phyloP scores from a whole-genome alignment of 148 eudicot species.

The Cornus controversa region DNA sequence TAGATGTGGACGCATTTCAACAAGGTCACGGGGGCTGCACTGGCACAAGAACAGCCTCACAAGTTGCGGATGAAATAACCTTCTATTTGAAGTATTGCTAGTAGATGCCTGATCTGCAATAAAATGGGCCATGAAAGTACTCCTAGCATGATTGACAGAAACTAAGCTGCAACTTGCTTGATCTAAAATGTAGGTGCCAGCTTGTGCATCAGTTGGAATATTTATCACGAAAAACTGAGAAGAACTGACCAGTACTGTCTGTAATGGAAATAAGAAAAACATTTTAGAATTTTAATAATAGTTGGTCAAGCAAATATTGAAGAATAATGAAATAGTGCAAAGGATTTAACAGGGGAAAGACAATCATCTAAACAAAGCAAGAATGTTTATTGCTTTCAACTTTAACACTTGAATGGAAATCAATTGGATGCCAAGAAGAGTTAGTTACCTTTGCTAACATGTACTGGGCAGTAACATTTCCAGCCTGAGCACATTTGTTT shows the following conservation, averaged over 20 bases:
- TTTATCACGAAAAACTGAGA: background rate
- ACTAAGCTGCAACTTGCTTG: background rate
- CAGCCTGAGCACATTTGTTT: slow-evolving; percentile 5
- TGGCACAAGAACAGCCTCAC: background rate
- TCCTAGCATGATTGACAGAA: background rate
- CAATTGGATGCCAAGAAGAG: background rate
- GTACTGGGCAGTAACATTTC: background rate
- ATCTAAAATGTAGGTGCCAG: background rate
- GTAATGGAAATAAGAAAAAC: background rate
- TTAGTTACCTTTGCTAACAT: slow-evolving; percentile 12
- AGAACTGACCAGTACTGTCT: background rate
- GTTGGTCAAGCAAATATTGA: background rate
- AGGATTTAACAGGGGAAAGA: background rate
- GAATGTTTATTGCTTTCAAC: background rate
- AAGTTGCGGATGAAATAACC: background rate
- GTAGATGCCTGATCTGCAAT: background rate
- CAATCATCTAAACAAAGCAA: background rate
- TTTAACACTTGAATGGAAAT: background rate
- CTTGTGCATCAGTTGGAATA: too few relatives aligned
- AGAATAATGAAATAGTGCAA: background rate
- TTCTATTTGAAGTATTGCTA: background rate
- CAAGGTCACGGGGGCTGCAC: background rate
- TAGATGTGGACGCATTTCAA: background rate
- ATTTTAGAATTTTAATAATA: too few relatives aligned
- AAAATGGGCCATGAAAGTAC: slow-evolving; percentile 7